Base-by-base conservation (phyloP, 1,139 yeast species). In the Suhomyces bokatorum region DNA sequence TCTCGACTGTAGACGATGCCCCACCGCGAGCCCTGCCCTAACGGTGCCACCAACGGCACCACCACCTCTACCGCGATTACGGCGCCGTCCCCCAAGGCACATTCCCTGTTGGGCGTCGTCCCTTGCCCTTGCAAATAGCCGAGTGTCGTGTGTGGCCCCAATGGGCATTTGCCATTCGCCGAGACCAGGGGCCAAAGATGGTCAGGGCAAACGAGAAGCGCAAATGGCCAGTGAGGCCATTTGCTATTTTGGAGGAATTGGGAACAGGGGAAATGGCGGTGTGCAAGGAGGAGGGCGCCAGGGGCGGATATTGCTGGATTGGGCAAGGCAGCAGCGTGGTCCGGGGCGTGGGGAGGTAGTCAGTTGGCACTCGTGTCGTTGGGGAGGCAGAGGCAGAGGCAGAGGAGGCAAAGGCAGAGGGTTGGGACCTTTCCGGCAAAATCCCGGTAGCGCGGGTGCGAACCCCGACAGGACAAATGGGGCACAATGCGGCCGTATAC, bases 41-140 rank as follows among this genome's bases (percentile, higher is more conserved):
- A 34, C 36, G 36, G 36, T 34, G 36, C 36, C 36, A 13, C 29
- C 36, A 34, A 34, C 29, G 36, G 29, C 28, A 34, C 36, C 29
- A 34, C 36, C 29, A 14, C 32, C 32, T n/a, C n/a, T n/a, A 14
- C 32, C 32, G 35, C 13, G 16, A 20, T 20, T 26, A 34, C 36
- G 29, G 36, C 36, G 36, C 22, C 36, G 17, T 13, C n/a, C n/a
- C 4, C 11, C 28, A 34, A 34, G 36, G 36, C 36, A 34, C 36
- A 34, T 34, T 34, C 36, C 29, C 20, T 13, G 28, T 24, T 22
- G 28, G 36, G 36, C 36, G 28, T 34, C n/a, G n/a, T n/a, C n/a
- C n/a, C n/a, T n/a, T n/a, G n/a, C 13, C 36, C 36, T 34, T 34
- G 26, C 30, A 17, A 34, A 22, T 34, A 34, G 36, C 36, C 36